Evolutionary conservation across 164 flowering plant species (phyloP).

Genomic region (Euptelea pleiosperma): DNA sequence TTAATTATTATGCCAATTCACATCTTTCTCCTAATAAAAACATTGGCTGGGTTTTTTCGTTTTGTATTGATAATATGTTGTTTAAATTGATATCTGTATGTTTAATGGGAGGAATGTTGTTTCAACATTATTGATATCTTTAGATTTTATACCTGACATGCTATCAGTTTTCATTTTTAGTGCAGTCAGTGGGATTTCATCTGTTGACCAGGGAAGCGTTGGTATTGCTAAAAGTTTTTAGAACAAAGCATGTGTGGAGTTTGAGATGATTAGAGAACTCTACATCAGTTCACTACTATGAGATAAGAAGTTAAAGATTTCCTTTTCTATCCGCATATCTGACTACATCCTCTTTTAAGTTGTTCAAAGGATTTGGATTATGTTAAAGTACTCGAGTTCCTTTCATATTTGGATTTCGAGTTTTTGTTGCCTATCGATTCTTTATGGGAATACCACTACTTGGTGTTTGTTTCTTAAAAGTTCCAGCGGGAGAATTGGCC

Average conservation of each 20-base stretch:
- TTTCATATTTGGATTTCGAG: neutral
- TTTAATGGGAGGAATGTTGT: neutral
- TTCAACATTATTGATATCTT: neutral
- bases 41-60: too few species aligned
- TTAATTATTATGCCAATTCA: too few species aligned
- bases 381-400: conserved; percentile 1
- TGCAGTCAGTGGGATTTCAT: neutral
- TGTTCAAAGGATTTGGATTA: neutral
- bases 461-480: conserved; percentile 5
- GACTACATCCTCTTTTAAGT: neutral
- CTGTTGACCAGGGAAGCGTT: neutral
- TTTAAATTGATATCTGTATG: too few species aligned
- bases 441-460: conserved; percentile 1
- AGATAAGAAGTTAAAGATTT: neutral
- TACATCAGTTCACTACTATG: neutral
- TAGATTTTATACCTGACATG: too few species aligned
- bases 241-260: neutral
- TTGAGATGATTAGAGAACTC: neutral
- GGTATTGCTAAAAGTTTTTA: neutral
- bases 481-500: neutral
- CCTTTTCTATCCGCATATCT: neutral
- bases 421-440: neutral
- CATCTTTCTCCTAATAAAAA: too few species aligned
- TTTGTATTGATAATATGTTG: too few species aligned
- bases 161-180: neutral